These are phyloP conservation scores for Pleurotus salmoneostramineus DNA, from an alignment of 768 basidiomycete species.

Conservation along the genomic window DNA sequence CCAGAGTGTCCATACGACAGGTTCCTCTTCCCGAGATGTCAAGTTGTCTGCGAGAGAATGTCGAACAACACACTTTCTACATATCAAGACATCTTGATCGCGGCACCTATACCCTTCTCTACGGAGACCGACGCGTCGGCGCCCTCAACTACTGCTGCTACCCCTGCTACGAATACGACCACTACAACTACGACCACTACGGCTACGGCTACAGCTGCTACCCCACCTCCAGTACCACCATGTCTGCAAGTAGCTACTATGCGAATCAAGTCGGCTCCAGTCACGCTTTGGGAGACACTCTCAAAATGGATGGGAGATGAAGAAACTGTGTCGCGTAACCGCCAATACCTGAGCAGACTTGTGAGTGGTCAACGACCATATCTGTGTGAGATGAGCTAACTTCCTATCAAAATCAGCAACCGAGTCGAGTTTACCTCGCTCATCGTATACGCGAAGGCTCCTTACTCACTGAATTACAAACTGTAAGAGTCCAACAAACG, in stretches of 20 bases:
- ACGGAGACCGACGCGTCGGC: conserved; percentile 3
- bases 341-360: conserved; percentile 36
- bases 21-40: conserved; percentile 66
- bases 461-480: conserved; percentile 55
- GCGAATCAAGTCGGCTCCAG: conserved; percentile 42
- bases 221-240: conserved; percentile 10
- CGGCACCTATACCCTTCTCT: conserved; percentile 42
- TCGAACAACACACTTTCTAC: conserved; percentile 19
- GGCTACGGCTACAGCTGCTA: neutral
- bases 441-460: conserved; percentile 54
- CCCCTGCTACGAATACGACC: conserved; percentile 7
- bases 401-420: conserved; percentile 31
- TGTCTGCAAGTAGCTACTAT: conserved; percentile 38
- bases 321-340: conserved; percentile 48
- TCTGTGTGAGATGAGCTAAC: conserved; percentile 1
- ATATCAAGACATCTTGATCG: conserved; percentile 33
- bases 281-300: conserved; percentile 54
- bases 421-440: conserved; percentile 48
- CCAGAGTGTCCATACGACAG: conserved; percentile 57
- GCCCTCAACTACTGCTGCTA: neutral
- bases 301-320: conserved; percentile 58
- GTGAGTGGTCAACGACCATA: conserved; percentile 27
- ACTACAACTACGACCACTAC: conserved; percentile 20
- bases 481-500: conserved; percentile 26
- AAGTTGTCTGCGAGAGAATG: conserved; percentile 42